Base-by-base conservation (phyloP, 352 stramenopile genomes). In the Globisporangium rhizosaccharum region DNA sequence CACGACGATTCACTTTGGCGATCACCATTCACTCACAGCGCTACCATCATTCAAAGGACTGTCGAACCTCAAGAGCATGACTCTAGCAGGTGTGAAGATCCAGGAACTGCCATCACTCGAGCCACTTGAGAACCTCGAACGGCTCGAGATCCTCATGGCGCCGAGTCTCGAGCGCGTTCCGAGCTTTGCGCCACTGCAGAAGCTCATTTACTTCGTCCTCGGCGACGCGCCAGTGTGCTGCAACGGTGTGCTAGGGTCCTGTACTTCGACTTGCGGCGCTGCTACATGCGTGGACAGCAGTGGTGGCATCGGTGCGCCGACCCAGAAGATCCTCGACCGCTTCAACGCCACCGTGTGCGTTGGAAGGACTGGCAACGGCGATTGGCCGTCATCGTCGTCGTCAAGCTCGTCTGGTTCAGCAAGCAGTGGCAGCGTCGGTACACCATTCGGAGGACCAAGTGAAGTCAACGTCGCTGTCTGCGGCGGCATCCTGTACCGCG, bases 31-130 rank as follows among this genome's bases (percentile, higher is more conserved):
- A 3, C 57, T 79, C 26, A 25, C 44, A 23, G 44, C 26, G 0
- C 52, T 79, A 1, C 65, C 68, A 12, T 70, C 68, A 1, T 72
- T 79, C 11, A 11, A 62, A 61, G 68, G 65, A 1, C 71, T 79
- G 12, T 56, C 51, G 3, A 79, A 79, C 18, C 47, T 75, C 12
- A 69, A 71, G 50, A 68, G 58, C 1, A 25, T 79, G 7, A 68
- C 61, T 5, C 23, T 76, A 23, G 68, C 68, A 7, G 41, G 57
- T 3, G 63, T 74, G 12, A 30, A 59, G 3, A 26, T 76, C 0
- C 53, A 61, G 1, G 23, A 72, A 18, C 51, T 76, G 1, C 66
- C 65, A 1, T 41, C 28, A 23, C 66, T 79, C 36, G 49, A 54
- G 7, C 53, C 46, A 1, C 59, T 74, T 2, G 20, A 33, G 3